Evolutionary conservation across 2,329 filamentous ascomycete species (phyloP).

Genomic region (Ophiostoma tasmaniense): DNA sequence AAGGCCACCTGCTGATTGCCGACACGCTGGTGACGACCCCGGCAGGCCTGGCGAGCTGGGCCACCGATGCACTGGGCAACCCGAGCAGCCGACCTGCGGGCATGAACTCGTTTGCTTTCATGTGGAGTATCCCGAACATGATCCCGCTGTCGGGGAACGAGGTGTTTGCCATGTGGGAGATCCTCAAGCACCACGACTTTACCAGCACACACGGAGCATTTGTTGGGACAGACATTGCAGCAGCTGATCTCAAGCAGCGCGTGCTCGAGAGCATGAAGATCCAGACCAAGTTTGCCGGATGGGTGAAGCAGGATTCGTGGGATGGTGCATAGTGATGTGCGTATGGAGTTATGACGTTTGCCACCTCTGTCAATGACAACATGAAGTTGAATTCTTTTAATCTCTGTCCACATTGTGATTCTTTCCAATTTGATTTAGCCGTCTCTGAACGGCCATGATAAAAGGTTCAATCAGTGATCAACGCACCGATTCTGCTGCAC

Average conservation of each 20-base stretch:
- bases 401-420: too few relatives aligned
- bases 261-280: conserved; percentile 72
- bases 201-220: conserved; percentile 61
- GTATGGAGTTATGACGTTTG: neutral
- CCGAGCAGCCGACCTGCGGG: conserved; percentile 33
- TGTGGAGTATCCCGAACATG: conserved; percentile 69
- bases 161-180: conserved; percentile 61
- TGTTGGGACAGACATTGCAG: conserved; percentile 51
- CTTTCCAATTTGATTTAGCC: too few relatives aligned
- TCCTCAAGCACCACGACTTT: conserved; percentile 54
- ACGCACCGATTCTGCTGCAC: too few relatives aligned
- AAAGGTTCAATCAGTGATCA: too few relatives aligned
- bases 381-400: too few relatives aligned
- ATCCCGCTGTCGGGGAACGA: conserved; percentile 60
- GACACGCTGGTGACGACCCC: conserved; percentile 70
- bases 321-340: neutral
- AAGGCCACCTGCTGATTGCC: conserved; percentile 58
- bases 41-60: conserved; percentile 42
- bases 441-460: too few relatives aligned
- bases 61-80: conserved; percentile 33
- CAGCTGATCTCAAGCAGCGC: conserved; percentile 49
- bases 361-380: too few relatives aligned
- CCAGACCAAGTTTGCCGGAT: conserved; percentile 48
- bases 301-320: conserved; percentile 29
- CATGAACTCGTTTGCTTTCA: conserved; percentile 55